Base-by-base conservation (phyloP, 1,139 yeast genomes). In the Suhomyces guaymorum region DNA sequence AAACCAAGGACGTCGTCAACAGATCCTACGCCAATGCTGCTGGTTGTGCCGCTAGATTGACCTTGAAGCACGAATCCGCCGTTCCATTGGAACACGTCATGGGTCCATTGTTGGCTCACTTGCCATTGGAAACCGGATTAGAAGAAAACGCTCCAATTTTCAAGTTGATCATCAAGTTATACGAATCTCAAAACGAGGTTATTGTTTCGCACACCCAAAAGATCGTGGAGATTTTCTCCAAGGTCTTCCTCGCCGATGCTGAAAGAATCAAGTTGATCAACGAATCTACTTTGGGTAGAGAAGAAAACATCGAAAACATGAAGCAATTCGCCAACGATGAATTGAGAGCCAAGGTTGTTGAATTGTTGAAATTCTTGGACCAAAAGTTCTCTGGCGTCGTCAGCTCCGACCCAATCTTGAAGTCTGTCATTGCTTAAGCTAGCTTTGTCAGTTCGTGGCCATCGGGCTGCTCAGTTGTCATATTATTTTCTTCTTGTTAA, bases 1-100 rank as follows among this genome's bases (percentile, higher is more conserved):
- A 86, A 59, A 76, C 87, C 31, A 77, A 75, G 57, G 96, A 89
- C 47, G 85, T 80, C 43, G 78, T 87, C 47, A 81, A 84, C 62
- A 78, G 97, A 64, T 80, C 95, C 10, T 78, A 80, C 50, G 96
- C 97, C 43, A 92, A 92, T 61, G 96, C 96, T 6, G 85, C 95
- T 61, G 99, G 99, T 30, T 92, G 98, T 75, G 95, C 90, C 42
- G 89, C 96, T 21, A 82, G 98, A 66, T 75, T 92, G 87, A 76
- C 87, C 14, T 69, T 86, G 59, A 82, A 83, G 58, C 77, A 85
- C 58, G 80, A 79, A 52, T 67, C 67, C 35, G 75, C 82, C 29
- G 81, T 92, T 47, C 97, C 97, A 42, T 66, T 89, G 51, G 78
- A 75, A 43, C 95, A 82, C 48, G 85, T 92, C 22, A 61, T 92